phyloP scores from a whole-genome alignment of 2,329 filamentous ascomycete genomes.

The Stemphylium vesicarium region DNA sequence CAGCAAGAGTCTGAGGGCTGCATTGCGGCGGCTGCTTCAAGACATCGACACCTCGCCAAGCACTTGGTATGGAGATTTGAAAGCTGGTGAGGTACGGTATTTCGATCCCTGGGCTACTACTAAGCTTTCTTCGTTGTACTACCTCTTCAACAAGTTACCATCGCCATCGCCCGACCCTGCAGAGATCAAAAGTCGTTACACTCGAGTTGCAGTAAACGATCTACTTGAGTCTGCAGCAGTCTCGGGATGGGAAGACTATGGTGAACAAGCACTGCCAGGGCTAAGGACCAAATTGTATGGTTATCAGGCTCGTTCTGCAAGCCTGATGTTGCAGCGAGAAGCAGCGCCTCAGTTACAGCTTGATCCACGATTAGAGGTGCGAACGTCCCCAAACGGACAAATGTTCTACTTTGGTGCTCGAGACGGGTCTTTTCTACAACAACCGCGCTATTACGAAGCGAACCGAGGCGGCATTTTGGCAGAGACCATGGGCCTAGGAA shows the following conservation, averaged over 20 bases:
- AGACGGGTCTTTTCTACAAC: slow-evolving; percentile 65
- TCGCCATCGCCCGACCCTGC: slow-evolving; percentile 67
- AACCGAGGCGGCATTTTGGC: slow-evolving; percentile 78
- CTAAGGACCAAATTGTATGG: slow-evolving; percentile 71
- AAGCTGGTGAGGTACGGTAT: slow-evolving; percentile 17
- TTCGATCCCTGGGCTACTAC: slow-evolving; percentile 52
- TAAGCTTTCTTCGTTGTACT: slow-evolving; percentile 64
- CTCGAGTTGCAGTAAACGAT: slow-evolving; percentile 61
- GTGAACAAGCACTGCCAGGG: slow-evolving; percentile 55
- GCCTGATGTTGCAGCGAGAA: slow-evolving; percentile 85
- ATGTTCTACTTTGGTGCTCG: slow-evolving; percentile 75
- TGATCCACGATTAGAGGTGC: slow-evolving; percentile 73
- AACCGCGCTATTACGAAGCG: slow-evolving; percentile 76
- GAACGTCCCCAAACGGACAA: slow-evolving; percentile 65
- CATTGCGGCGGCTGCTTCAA: slow-evolving; percentile 58
- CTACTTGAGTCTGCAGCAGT: slow-evolving; percentile 55
- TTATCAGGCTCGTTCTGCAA: slow-evolving; percentile 81
- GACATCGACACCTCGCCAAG: slow-evolving; percentile 62
- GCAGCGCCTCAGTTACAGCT: slow-evolving; percentile 66
- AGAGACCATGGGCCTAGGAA: slow-evolving; percentile 80
- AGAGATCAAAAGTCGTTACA: slow-evolving; percentile 58
- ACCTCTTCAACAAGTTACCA: slow-evolving; percentile 75
- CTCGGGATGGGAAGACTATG: slow-evolving; percentile 40
- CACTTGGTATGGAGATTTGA: slow-evolving; percentile 62
- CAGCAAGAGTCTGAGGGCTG: slow-evolving; percentile 53